Evolutionary conservation across 805 yeast genomes (phyloP).

Genomic region (Henningerozyma blattae): DNA sequence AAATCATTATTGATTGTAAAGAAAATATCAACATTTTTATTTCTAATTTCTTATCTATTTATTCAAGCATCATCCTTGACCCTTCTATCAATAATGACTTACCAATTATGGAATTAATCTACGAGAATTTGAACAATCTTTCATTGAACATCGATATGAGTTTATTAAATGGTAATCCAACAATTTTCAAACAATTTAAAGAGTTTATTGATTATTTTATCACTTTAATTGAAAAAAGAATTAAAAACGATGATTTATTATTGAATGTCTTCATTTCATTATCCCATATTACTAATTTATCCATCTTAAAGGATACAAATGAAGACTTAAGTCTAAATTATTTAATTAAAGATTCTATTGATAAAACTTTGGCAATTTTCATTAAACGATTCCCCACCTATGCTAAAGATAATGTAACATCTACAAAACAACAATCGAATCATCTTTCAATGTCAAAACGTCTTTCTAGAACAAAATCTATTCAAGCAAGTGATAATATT

Average conservation of each 20-base stretch:
- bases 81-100: constrained; percentile 40
- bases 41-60: constrained; percentile 47
- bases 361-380: constrained; percentile 13
- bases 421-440: too few species aligned
- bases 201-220: constrained; percentile 24
- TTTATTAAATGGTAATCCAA: constrained; percentile 52
- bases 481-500: too few species aligned
- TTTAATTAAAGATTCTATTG: constrained; percentile 16
- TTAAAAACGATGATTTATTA: constrained; percentile 19
- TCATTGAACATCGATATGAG: constrained; percentile 46
- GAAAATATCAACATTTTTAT: constrained; percentile 83
- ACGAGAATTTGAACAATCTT: constrained; percentile 35
- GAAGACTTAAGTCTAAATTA: constrained; percentile 19
- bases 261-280: constrained; percentile 22
- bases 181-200: constrained; percentile 31
- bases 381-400: constrained; percentile 19
- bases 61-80: constrained; percentile 35
- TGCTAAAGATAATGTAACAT: constrained; percentile 7
- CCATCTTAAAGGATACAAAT: too few species aligned
- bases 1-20: constrained; percentile 61
- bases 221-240: constrained; percentile 12
- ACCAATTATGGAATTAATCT: constrained; percentile 42
- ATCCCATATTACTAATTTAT: constrained; percentile 19
- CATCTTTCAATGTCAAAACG: constrained; percentile 5
- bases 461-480: constrained; percentile 22